Evolutionary conservation across 495 filamentous ascomycete species (phyloP), one percentile per base, ranked within the genome.

Genomic region (Neurospora sp.): DNA sequence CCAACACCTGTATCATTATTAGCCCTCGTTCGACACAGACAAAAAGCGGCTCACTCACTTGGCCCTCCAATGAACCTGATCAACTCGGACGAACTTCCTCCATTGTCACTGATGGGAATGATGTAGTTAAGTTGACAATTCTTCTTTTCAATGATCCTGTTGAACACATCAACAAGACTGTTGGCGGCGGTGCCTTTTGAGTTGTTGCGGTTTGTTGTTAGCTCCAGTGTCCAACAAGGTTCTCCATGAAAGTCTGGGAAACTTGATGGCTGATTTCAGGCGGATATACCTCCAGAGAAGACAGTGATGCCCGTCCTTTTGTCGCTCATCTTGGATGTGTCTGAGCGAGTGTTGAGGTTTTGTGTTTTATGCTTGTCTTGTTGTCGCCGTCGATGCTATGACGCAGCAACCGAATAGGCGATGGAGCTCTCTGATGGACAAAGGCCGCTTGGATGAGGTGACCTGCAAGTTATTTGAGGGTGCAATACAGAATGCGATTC

Each of bases 21-120:
- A 40, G 38, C 39, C 6, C 27, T 17, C 37, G n/a, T 69, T n/a
- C 20, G 0, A 9, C 14, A 8, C 61, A 73, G 9, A 14, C 8
- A 61, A 7, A 35, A 71, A 40, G 69, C 69, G 9, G 10, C 17
- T 31, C 10, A 80, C 78, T 74, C 75, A 84, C 83, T 83, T 70
- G 95, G 95, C 0, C 95, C 95, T 2, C 95, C 95, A 81, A 98
- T 93, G 17, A 98, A 93, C 17, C 95, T 87, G 74, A 97, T 95
- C 76, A 98, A 81, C 83, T 98, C 95, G 8, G 92, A 95, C 1
- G 94, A 94, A 40, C 90, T 94, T 20, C 95, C 95, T 38, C 95
- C 95, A 83, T 98, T 98, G 81, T 98, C 95, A 75, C 90, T 93
- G 77, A 98, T 97, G 17, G 95, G 95, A 70, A 98, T 96, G 72